Conservation (phyloP, 345 rosid species). For the Lumnitzera littorea region DNA sequence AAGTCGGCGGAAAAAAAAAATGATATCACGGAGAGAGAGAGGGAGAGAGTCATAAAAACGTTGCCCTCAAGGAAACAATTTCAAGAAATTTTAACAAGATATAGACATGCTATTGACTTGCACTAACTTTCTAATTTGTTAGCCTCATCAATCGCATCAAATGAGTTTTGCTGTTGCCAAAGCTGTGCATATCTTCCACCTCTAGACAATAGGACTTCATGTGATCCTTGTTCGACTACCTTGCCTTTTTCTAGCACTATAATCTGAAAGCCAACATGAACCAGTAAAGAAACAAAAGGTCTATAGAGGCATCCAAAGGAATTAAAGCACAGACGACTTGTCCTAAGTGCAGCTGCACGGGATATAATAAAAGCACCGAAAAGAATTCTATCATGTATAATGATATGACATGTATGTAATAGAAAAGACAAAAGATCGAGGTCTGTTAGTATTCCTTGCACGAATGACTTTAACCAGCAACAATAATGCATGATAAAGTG, state of each 20-base stretch:
- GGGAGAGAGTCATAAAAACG: no score
- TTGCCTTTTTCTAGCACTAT: constrained; percentile 88
- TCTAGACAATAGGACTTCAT: constrained; percentile 61
- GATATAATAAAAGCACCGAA: no score
- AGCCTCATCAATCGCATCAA: constrained; percentile 55
- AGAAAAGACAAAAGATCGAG: no score
- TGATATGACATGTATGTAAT: no score
- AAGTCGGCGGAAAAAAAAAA: no score
- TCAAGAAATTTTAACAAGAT: background rate
- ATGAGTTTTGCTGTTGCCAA: constrained; percentile 83
- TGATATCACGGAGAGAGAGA: no score
- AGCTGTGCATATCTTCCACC: constrained; percentile 95
- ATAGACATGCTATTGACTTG: constrained; percentile 1
- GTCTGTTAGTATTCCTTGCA: no score
- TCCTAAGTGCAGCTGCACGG: background rate
- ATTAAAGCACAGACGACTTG: background rate
- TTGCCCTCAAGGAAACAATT: no score
- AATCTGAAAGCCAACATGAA: constrained; percentile 41
- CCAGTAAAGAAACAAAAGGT: background rate
- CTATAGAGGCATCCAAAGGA: background rate
- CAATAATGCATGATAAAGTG: no score
- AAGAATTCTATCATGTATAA: no score
- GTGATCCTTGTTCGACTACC: constrained; percentile 92
- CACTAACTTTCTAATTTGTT: constrained; percentile 29
- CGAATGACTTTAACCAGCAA: no score